Base-by-base conservation (phyloP, 192 early-diverging fungal genomes). In the Diversispora eburnea region DNA sequence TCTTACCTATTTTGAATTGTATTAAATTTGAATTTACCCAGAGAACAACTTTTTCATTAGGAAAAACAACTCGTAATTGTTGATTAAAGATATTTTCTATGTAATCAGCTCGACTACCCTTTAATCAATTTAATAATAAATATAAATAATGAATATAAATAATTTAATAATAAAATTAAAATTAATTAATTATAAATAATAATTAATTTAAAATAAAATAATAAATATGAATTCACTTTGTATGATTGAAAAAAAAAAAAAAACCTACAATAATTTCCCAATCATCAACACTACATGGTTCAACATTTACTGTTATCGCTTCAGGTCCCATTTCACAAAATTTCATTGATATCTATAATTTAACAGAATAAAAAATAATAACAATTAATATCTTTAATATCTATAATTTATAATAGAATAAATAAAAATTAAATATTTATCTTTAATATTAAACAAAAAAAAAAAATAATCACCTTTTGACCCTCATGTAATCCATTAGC, bases 211-310 rank as follows among this genome's bases (percentile, higher is more conserved):
- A 54, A 17, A 10, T 9, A 10, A 54, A 17, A 10, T 54, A 13
- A 17, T 54, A 54, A 54, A 10, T 10, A 54, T 13, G 3, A 17
- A 54, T 54, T 15, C 51, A 52, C 51, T n/a, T n/a, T n/a, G n/a
- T n/a, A 13, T 12, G 43, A 12, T 48, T 42, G n/a, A n/a, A 43
- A 56, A 10, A 20, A 58, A 51, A 56, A 33, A 10, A 51, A 22
- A 48, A 47, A 20, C 13, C 69, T 83, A 86, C 85, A 78, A 93
- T 67, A 57, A 93, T 91, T 78, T 93, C 92, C 91, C 91, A 93
- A 77, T 93, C 92, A 63, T 93, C 91, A 47, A 86, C 85, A 7
- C 82, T 82, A 58, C 78, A 80, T 0, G 91, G 91, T 58, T 89
- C 92, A 25, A 92, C 91, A 70, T 86, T 79, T 0, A 91, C 88